Evolutionary conservation across 768 basidiomycete genomes (phyloP).

Genomic region (Pulveroboletus ravenelii): DNA sequence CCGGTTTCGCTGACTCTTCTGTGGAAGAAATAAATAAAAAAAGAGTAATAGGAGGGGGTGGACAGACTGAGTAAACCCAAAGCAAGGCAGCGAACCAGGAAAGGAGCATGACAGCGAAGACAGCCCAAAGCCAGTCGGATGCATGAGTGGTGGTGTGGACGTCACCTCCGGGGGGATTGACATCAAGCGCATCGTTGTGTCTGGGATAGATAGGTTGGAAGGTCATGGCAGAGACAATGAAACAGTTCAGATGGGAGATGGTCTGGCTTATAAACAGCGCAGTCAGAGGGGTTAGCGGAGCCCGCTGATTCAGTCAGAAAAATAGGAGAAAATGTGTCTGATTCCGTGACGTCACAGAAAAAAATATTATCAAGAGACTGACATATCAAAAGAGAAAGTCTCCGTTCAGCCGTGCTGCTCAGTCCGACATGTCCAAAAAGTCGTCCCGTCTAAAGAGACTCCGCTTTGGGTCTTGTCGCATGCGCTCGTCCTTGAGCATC

Average conservation of each 20-base stretch:
- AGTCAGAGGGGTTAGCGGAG: conserved; percentile 10
- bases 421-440: conserved; percentile 42
- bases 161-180: conserved; percentile 35
- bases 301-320: conserved; percentile 9
- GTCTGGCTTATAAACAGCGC: conserved; percentile 7
- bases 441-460: conserved; percentile 52
- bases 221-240: conserved; percentile 18
- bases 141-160: conserved; percentile 40
- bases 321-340: conserved; percentile 16
- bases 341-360: conserved; percentile 20
- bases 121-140: conserved; percentile 53
- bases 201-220: conserved; percentile 3
- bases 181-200: conserved; percentile 29
- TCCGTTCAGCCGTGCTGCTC: neutral
- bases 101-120: conserved; percentile 46
- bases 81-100: conserved; percentile 35
- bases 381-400: conserved; percentile 17
- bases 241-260: neutral
- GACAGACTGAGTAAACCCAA: conserved; percentile 32
- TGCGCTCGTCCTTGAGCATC: conserved; percentile 86
- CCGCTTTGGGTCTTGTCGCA: conserved; percentile 46
- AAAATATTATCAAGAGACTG: neutral
- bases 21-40: neutral
- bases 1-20: conserved; percentile 39
- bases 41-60: neutral